Conservation (phyloP, 192 early-diverging fungal species). For the Cladochytrium replicatum region DNA sequence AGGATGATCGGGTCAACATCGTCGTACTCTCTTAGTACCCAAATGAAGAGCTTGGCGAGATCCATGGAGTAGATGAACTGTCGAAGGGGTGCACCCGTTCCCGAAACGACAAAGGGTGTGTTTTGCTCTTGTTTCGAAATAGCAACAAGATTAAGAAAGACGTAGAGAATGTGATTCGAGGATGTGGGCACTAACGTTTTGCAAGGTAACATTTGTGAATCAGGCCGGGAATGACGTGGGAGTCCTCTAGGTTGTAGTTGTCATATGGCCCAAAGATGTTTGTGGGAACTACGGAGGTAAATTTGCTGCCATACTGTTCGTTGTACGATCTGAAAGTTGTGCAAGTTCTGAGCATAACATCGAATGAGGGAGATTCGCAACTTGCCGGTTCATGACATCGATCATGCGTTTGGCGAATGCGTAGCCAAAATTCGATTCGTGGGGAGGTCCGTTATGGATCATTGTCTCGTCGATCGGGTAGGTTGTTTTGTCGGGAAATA, state of each 20-base stretch:
- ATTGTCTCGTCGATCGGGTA: constrained; percentile 81
- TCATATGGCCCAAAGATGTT: constrained; percentile 77
- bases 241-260: constrained; percentile 68
- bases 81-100: constrained; percentile 65
- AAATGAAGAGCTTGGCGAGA: constrained; percentile 69
- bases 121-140: constrained; percentile 36
- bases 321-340: constrained; percentile 48
- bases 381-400: constrained; percentile 69
- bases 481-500: constrained; percentile 73
- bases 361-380: not conserved
- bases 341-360: not conserved
- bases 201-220: constrained; percentile 76
- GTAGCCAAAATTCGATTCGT: constrained; percentile 73
- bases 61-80: constrained; percentile 79
- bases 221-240: constrained; percentile 69
- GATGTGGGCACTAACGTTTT: constrained; percentile 46
- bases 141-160: constrained; percentile 5
- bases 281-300: constrained; percentile 72
- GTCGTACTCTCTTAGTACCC: constrained; percentile 69
- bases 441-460: constrained; percentile 73
- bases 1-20: constrained; percentile 73
- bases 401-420: constrained; percentile 76
- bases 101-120: constrained; percentile 65
- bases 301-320: constrained; percentile 69
- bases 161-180: not conserved